phyloP scores from a whole-genome alignment of 371 early-diverging fungal genomes.

The Mortierella sp. region DNA sequence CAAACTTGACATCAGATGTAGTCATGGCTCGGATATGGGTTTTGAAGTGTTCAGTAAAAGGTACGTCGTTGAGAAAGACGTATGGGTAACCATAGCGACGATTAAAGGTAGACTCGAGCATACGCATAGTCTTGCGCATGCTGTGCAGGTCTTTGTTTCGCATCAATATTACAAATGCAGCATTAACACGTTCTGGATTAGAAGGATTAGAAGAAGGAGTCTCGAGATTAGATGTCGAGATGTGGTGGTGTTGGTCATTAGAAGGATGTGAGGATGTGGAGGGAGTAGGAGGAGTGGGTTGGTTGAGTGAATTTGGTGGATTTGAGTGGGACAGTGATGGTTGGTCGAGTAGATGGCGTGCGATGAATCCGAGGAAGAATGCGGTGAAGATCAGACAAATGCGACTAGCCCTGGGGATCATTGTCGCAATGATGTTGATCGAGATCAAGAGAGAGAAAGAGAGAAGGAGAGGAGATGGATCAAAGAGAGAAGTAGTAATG shows the following conservation, averaged over 20 bases:
- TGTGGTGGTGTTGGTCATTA: background rate
- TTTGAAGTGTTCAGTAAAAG: conserved; percentile 82
- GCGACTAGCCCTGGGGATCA: conserved; percentile 21
- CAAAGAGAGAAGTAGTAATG: background rate
- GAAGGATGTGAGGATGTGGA: background rate
- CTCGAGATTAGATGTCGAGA: background rate
- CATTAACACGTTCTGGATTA: conserved; percentile 22
- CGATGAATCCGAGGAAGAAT: conserved; percentile 35
- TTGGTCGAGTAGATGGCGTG: conserved; percentile 14
- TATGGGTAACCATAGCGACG: conserved; percentile 89
- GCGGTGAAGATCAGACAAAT: conserved; percentile 16
- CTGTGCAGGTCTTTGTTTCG: conserved; percentile 85
- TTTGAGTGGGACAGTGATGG: background rate
- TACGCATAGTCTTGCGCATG: conserved; percentile 76
- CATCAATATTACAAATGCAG: conserved; percentile 72
- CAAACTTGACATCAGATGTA: conserved; percentile 67
- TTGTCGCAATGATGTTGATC: background rate
- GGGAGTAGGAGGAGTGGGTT: background rate
- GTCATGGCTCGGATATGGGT: conserved; percentile 69
- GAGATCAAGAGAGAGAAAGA: background rate
- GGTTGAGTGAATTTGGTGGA: background rate
- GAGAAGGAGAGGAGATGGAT: background rate
- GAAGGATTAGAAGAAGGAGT: background rate
- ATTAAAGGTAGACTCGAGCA: conserved; percentile 91
- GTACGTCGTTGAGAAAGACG: conserved; percentile 88